These are phyloP conservation scores for Fagopyrum homotropicum DNA, from an alignment of 148 eudicot species.

Conservation along the genomic window DNA sequence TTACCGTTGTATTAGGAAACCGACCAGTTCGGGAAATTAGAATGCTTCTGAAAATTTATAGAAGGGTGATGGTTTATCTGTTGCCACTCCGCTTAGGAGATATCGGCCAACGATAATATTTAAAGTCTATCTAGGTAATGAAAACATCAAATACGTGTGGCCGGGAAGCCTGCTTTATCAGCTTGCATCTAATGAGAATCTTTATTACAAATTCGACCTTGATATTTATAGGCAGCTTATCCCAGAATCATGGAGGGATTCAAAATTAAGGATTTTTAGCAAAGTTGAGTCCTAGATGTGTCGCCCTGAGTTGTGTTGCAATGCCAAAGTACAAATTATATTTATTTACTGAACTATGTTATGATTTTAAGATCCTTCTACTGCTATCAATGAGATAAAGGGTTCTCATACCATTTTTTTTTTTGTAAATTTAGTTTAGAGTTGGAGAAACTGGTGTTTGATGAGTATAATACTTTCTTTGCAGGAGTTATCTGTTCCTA, in stretches of 20 bases:
- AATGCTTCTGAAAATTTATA: not conserved
- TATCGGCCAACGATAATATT: not conserved
- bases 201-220: not conserved
- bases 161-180: not conserved
- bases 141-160: not conserved
- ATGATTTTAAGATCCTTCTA: not conserved
- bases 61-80: not conserved
- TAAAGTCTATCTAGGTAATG: not conserved
- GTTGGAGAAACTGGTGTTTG: not conserved
- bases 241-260: not conserved
- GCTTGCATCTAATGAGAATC: conserved; percentile 1
- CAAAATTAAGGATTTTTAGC: not conserved
- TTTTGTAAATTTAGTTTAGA: not conserved
- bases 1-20: not conserved
- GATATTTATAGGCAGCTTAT: not conserved
- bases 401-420: not conserved
- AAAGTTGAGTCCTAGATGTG: not conserved
- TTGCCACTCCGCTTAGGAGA: not conserved
- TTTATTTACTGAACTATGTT: not conserved
- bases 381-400: not conserved
- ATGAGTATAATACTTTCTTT: conserved; percentile 12
- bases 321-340: not conserved
- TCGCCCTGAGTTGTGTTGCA: not conserved
- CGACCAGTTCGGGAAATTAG: not conserved
- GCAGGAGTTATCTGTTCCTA: conserved; percentile 59